Evolutionary conservation across 1,284 basidiomycete genomes (phyloP), one percentile per base, ranked within the genome.

Genomic region (Naganishia sp.): DNA sequence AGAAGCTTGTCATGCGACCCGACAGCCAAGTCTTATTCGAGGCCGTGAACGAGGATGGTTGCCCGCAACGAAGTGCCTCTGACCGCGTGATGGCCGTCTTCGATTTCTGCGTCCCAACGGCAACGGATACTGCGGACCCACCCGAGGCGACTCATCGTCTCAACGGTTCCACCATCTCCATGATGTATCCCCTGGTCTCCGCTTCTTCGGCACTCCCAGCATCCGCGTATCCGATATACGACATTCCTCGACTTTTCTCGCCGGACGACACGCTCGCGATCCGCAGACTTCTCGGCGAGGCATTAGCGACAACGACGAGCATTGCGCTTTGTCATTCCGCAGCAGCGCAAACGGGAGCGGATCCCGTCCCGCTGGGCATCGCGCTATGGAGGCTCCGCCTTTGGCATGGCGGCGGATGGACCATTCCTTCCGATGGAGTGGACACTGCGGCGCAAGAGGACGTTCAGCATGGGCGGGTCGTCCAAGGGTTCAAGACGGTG

Each of bases 311-410:
- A 13, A 21, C 36, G 36, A 13, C 45, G 18, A 42, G 23, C 0
- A 50, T 39, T 21, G 31, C 13, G 9, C 10, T 42, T 18, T 16
- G 6, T 11, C 31, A 31, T 13, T 6, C 42, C 6, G 3, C 6
- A 10, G 13, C 9, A 44, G 42, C 9, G 21, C 13, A 25, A 1
- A 16, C 2, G 10, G 21, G 33, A n/a, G 31, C 25, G 18, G 23
- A 25, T 43, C 13, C 15, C 16, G 21, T 42, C 9, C 36, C 10
- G 11, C 36, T 61, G 36, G 50, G 50, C 23, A 52, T 61, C 59
- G 59, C 59, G 7, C 49, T 61, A 10, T 61, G 59, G 59, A 50
- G 59, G 16, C 42, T 61, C n/a, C 59, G 59, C 16, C 36, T 61
- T 0, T 61, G 59, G 59, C 42, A 18, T 25, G 59, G 59, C 3